phyloP scores from a whole-genome alignment of 1,139 yeast genomes.

The Geotrichum restrictum region DNA sequence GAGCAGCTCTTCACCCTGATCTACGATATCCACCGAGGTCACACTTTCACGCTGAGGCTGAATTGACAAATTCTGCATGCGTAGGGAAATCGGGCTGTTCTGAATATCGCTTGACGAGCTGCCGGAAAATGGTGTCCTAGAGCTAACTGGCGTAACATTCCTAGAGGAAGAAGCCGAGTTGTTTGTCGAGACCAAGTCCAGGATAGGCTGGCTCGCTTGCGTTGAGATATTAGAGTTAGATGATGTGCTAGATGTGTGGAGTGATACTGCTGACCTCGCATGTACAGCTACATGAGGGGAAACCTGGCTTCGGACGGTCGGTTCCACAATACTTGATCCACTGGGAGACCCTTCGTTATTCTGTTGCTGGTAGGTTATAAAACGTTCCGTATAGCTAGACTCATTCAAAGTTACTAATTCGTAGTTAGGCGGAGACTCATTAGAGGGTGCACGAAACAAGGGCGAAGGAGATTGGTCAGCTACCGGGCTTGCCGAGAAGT shows the following conservation, averaged over 20 bases:
- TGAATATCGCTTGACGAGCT: not conserved
- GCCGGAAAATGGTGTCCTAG: too few species aligned
- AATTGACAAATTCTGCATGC: not conserved
- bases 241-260: not conserved
- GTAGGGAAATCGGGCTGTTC: not conserved
- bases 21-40: conserved; percentile 5
- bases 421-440: conserved; percentile 28
- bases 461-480: conserved; percentile 41
- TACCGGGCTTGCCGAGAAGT: too few species aligned
- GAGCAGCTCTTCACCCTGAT: not conserved
- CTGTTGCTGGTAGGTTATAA: not conserved
- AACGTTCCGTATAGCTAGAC: conserved; percentile 1
- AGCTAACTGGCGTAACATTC: too few species aligned
- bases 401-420: conserved; percentile 5
- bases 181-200: not conserved
- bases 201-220: not conserved
- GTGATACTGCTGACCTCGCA: not conserved
- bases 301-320: not conserved
- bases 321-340: not conserved
- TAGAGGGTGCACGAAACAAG: conserved; percentile 15
- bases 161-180: too few species aligned
- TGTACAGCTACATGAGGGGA: not conserved
- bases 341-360: not conserved
- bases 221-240: conserved; percentile 1
- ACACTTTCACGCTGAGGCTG: not conserved